Base-by-base conservation (phyloP, 768 basidiomycete genomes). In the Chalciporus piperatus region DNA sequence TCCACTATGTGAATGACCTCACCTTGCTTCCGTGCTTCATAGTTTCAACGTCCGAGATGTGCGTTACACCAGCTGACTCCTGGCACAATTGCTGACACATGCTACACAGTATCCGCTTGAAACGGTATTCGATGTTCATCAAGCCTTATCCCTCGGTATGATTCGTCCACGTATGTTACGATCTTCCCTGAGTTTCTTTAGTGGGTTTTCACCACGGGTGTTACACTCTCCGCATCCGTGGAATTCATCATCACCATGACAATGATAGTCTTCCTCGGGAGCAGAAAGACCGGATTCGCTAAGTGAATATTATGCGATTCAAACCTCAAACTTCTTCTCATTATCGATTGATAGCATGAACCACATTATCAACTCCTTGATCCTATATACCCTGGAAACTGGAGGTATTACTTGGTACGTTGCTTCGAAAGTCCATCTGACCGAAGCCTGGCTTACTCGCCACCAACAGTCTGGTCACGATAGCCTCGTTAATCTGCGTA, bases 331-430 rank as follows among this genome's bases (percentile, higher is more conserved):
- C 23, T 39, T 11, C 9, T 37, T 17, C 41, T 53, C 27, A 57
- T 20, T 8, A 13, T 47, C 0, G 1, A 13, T 28, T 2, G 12
- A 13, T 45, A 80, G 79, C 52, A 66, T 82, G 65, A 77, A 77
- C 47, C 71, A 74, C 28, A 58, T 81, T 32, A 69, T 82, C 41
- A 80, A 81, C 51, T 63, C 68, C 0, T 58, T 81, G 55, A 76
- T 81, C 45, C 54, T 78, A 2, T 81, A 82, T 50, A 75, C 79
- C 0, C 69, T 82, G 28, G 81, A 82, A 57, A 79, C 75, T 14
- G 81, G 80, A 37, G 62, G 73, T 3, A 40, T 81, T 17, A 81
- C 81, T 22, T 74, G 72, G 75, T 73, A 50, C 4, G 56, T 49
- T 25, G 7, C 13, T 20, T 20, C 1, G 1, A 30, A 33, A 16